A percentile compares a stretch with the other conserved stretches of the same genome.
phyloP scores from a whole-genome alignment of 257 asterid genomes.

The Solanum appendiculatum region DNA sequence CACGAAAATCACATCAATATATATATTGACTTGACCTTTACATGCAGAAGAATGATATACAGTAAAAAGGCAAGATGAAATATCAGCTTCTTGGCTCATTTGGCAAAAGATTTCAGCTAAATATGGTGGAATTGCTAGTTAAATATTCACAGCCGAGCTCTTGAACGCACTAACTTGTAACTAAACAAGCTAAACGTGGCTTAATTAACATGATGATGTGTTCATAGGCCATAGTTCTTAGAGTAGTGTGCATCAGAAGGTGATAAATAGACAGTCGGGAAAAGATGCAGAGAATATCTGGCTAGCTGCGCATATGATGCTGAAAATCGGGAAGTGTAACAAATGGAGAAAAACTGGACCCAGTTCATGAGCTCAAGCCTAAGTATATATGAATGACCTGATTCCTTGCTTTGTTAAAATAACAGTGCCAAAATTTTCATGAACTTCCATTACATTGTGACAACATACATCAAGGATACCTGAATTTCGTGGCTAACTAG shows the following conservation, averaged over 20 bases:
- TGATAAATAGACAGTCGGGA: background rate
- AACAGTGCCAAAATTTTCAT: background rate
- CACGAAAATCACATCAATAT: background rate
- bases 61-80: background rate
- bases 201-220: background rate
- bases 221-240: background rate
- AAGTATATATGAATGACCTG: background rate
- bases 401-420: background rate
- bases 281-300: background rate
- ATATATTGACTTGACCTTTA: too few species aligned
- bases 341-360: background rate
- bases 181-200: background rate
- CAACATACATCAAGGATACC: background rate
- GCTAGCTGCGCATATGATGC: background rate
- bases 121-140: background rate
- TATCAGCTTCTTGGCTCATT: background rate
- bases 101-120: background rate
- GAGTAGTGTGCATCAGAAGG: background rate
- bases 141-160: background rate
- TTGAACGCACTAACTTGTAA: background rate
- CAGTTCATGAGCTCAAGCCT: background rate
- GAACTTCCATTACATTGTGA: background rate
- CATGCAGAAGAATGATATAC: too few species aligned
- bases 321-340: background rate
- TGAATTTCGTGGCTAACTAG: background rate